Conservation (phyloP, 2,329 filamentous ascomycete genomes). For the Stachybotrys chartarum region DNA sequence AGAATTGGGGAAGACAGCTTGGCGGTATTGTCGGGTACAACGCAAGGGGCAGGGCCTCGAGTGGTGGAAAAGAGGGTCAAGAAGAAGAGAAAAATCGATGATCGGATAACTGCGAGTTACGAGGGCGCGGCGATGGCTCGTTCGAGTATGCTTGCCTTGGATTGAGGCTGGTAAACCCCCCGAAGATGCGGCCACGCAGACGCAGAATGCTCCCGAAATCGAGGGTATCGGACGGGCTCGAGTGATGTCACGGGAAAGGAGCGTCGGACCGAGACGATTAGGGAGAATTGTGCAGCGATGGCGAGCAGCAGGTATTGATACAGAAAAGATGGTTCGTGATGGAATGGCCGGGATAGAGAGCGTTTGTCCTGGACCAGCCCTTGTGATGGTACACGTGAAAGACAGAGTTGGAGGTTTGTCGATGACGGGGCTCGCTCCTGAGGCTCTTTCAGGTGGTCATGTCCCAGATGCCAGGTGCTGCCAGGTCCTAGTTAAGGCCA, state of each 20-base stretch:
- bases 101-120: not conserved
- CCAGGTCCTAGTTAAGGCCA: not conserved
- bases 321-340: not conserved
- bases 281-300: not conserved
- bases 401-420: not conserved
- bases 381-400: not conserved
- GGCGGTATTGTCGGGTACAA: constrained; percentile 61
- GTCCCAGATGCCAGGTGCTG: too few species aligned
- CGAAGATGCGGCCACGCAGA: not conserved
- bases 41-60: constrained; percentile 3
- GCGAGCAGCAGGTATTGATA: not conserved
- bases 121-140: not conserved
- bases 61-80: constrained; percentile 5
- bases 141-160: too few species aligned
- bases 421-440: constrained; percentile 1
- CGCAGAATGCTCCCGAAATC: not conserved
- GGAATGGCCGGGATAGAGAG: not conserved
- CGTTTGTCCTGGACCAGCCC: not conserved
- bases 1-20: constrained; percentile 91
- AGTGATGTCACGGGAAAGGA: not conserved
- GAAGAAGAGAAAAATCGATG: constrained; percentile 3
- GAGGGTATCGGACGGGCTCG: not conserved
- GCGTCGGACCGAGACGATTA: not conserved
- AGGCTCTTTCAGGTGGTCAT: not conserved
- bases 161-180: not conserved